Evolutionary conservation across 768 basidiomycete genomes (phyloP), one percentile per base, ranked within the genome.

Genomic region (Pulveroboletus sp.): DNA sequence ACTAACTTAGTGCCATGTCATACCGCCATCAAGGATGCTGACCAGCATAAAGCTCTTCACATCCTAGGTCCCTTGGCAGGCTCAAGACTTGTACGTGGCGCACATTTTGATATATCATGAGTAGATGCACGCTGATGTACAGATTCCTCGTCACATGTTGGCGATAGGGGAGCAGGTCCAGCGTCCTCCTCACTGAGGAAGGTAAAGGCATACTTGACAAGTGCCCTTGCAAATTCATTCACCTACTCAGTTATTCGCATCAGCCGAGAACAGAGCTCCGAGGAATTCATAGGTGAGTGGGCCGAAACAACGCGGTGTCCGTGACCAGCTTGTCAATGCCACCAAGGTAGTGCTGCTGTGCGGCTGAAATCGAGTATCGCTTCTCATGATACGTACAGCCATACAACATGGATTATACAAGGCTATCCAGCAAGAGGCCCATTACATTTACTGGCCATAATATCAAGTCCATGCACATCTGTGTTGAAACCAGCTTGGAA

Each of bases 231-330:
- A 3, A 21, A 2, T 21, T 21, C 21, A 21, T 21, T 21, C 21
- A 21, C 35, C n/a, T 36, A 36, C 35, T 14, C 14, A 36, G 15
- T 6, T 36, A 36, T n/a, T 36, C n/a, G 15, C 14, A 33, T n/a
- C 33, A 35, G 33, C 15, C 33, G 15, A 14, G 33, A 35, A 35
- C 32, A 35, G 33, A 35, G 15, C 32, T 5, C 32, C 32, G 33
- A 35, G 76, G 49, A 54, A 46, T 73, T 75, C 61, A 66, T 79
- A 26, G 77, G 78, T 17, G 76, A 77, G 56, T 79, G 78, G 76
- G 72, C n/a, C n/a, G n/a, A n/a, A n/a, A n/a, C n/a, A n/a, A n/a
- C n/a, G n/a, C 72, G 68, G 65, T 2, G 67, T 71, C 44, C 69
- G 77, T 18, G 71, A 77, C 50, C 73, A 76, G 49, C 65, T 79